Percentiles rank a stretch among this genome's conserved stretches.
These are phyloP conservation scores for Ganoderma meredithae DNA, from an alignment of 1,284 basidiomycete species.

Conservation along the genomic window DNA sequence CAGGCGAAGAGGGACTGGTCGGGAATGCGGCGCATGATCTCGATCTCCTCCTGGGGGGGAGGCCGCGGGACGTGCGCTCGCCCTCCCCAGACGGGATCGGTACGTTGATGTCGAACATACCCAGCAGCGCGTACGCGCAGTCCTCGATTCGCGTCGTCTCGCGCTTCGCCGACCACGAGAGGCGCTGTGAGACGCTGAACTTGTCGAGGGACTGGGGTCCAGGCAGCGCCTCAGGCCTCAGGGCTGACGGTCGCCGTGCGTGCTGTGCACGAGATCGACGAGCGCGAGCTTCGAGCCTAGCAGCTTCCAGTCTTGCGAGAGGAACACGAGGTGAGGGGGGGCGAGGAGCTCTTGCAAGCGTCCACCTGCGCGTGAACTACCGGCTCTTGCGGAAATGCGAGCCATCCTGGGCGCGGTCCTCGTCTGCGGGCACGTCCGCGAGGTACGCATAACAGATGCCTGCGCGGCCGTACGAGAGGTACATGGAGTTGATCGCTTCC, in stretches of 20 bases:
- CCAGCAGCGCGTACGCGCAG: not conserved
- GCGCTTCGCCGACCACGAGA: not conserved
- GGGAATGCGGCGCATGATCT: not conserved
- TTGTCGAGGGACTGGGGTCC: not conserved
- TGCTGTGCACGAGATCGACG: not conserved
- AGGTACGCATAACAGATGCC: not conserved
- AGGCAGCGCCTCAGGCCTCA: not conserved
- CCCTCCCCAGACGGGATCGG: not conserved
- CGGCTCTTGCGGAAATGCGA: not conserved
- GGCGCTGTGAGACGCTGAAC: not conserved
- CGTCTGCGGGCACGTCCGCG: not conserved
- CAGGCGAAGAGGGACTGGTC: not conserved
- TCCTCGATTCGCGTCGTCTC: not conserved
- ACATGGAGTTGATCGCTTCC: conserved; percentile 2
- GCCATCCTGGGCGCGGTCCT: not conserved
- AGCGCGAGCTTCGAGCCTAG: not conserved
- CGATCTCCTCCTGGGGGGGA: not conserved
- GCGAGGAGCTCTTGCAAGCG: conserved; percentile 1
- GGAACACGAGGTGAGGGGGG: not conserved
- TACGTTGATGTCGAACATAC: not conserved
- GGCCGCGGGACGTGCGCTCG: not conserved
- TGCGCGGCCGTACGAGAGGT: not conserved
- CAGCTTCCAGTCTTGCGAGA: not conserved
- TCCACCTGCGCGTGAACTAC: not conserved
- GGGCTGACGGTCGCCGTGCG: not conserved